These are phyloP conservation scores for Colletotrichum nymphaeae DNA, from an alignment of 2,329 filamentous ascomycete genomes.

Conservation along the genomic window DNA sequence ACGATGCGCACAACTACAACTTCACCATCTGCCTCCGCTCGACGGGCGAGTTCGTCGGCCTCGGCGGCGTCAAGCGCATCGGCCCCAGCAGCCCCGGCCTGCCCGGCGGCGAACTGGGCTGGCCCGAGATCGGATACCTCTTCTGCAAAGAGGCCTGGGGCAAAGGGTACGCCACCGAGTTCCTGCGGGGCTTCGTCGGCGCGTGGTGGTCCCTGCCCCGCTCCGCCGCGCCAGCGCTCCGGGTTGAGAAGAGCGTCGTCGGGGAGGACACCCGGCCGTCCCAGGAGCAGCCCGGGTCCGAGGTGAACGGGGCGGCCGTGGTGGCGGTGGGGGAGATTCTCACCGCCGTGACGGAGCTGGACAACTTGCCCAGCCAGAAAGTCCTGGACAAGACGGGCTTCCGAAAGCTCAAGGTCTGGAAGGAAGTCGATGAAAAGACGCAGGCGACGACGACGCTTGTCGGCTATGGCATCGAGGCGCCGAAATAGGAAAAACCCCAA, in stretches of 20 bases:
- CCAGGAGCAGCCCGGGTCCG: background rate
- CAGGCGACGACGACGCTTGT: constrained; percentile 4
- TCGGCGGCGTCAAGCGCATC: constrained; percentile 55
- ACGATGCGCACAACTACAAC: constrained; percentile 65
- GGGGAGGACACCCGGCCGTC: constrained; percentile 18
- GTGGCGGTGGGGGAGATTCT: constrained; percentile 53
- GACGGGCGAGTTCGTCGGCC: constrained; percentile 63
- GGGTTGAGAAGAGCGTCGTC: constrained; percentile 54
- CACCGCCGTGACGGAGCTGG: constrained; percentile 57
- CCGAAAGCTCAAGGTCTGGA: constrained; percentile 54
- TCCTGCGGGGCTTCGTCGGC: constrained; percentile 58
- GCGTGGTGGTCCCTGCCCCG: constrained; percentile 63
- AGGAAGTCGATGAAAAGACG: constrained; percentile 39
- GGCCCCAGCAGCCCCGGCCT: constrained; percentile 38
- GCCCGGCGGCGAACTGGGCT: constrained; percentile 53
- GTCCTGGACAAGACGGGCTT: constrained; percentile 70
- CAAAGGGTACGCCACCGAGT: constrained; percentile 67
- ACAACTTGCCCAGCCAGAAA: constrained; percentile 64
- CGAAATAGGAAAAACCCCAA: background rate
- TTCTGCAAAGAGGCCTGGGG: constrained; percentile 65
- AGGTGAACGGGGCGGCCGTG: constrained; percentile 36
- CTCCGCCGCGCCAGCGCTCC: constrained; percentile 53
- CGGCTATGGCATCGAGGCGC: constrained; percentile 12
- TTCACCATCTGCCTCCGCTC: constrained; percentile 61
- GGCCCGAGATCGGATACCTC: constrained; percentile 71